Conservation (phyloP, 176 grass and related monocot species). For the Miscanthus lutarioriparius region DNA sequence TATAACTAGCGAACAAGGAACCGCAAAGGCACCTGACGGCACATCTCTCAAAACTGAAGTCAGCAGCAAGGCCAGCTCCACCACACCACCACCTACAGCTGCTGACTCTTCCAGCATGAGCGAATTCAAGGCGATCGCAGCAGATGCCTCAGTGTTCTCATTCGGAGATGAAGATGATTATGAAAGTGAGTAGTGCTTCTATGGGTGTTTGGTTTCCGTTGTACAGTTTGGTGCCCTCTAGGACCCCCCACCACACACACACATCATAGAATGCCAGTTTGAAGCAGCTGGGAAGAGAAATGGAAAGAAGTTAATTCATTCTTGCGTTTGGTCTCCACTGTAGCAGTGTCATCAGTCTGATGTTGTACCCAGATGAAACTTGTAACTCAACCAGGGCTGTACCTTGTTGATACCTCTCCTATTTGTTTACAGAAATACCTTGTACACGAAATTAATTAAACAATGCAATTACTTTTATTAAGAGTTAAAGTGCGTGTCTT, state of each 20-base stretch:
- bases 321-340: slow-evolving; percentile 39
- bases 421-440: background rate
- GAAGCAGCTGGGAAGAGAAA: slow-evolving; percentile 11
- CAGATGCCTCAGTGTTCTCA: slow-evolving; percentile 86
- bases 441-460: slow-evolving; percentile 2
- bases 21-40: slow-evolving; percentile 43
- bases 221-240: slow-evolving; percentile 49
- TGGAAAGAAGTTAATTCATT: slow-evolving; percentile 36
- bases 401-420: slow-evolving; percentile 18
- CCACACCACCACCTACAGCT: slow-evolving; percentile 14
- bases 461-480: background rate
- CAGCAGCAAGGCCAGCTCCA: slow-evolving; percentile 39
- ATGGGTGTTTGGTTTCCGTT: background rate
- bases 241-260: too few species aligned
- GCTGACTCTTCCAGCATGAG: slow-evolving; percentile 65
- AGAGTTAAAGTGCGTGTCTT: background rate
- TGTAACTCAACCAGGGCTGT: slow-evolving; percentile 24
- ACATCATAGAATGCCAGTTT: slow-evolving; percentile 14
- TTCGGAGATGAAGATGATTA: slow-evolving; percentile 97
- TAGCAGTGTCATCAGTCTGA: slow-evolving; percentile 24
- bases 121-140: slow-evolving; percentile 94
- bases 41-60: slow-evolving; percentile 44
- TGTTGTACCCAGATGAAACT: slow-evolving; percentile 24
- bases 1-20: slow-evolving; percentile 48
- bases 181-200: slow-evolving; percentile 64